These are phyloP conservation scores for Onygenales sp. DNA, from an alignment of 2,329 filamentous ascomycete genomes.

Conservation along the genomic window DNA sequence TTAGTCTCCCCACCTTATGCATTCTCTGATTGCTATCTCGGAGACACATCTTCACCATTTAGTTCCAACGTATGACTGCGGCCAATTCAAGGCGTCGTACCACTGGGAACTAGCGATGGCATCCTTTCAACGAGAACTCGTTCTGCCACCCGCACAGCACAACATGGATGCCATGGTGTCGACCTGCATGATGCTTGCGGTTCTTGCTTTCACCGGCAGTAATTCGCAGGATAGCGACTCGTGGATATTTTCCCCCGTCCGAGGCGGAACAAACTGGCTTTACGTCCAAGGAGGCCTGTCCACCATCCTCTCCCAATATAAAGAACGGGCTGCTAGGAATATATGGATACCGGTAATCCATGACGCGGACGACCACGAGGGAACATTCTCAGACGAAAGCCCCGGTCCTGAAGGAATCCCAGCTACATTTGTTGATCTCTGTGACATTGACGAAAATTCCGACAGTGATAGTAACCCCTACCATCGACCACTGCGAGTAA, in stretches of 20 bases:
- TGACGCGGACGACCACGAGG: conserved; percentile 10
- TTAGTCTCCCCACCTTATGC: conserved; percentile 22
- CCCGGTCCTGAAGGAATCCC: conserved; percentile 18
- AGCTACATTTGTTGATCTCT: conserved; percentile 19
- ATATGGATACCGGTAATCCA: conserved; percentile 20
- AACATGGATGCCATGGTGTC: conserved; percentile 21
- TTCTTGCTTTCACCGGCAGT: conserved; percentile 17
- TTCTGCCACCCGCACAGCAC: conserved; percentile 8
- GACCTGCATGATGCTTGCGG: conserved; percentile 22
- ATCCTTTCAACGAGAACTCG: conserved; percentile 18
- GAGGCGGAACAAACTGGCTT: conserved; percentile 21
- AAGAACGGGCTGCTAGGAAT: conserved; percentile 10
- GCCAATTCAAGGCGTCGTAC: conserved; percentile 16
- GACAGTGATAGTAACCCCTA: conserved; percentile 16
- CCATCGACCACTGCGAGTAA: conserved; percentile 14
- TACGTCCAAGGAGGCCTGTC: conserved; percentile 20
- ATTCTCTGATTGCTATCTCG: conserved; percentile 20
- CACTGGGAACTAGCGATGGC: conserved; percentile 22
- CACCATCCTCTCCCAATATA: conserved; percentile 14
- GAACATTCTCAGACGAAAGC: conserved; percentile 9
- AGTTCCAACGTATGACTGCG: conserved; percentile 11
- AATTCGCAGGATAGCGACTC: conserved; percentile 17
- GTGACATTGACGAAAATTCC: conserved; percentile 17
- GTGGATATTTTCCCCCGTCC: conserved; percentile 20
- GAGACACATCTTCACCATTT: conserved; percentile 19